Evolutionary conservation across 768 basidiomycete species (phyloP).

Genomic region (Galerina marginata): DNA sequence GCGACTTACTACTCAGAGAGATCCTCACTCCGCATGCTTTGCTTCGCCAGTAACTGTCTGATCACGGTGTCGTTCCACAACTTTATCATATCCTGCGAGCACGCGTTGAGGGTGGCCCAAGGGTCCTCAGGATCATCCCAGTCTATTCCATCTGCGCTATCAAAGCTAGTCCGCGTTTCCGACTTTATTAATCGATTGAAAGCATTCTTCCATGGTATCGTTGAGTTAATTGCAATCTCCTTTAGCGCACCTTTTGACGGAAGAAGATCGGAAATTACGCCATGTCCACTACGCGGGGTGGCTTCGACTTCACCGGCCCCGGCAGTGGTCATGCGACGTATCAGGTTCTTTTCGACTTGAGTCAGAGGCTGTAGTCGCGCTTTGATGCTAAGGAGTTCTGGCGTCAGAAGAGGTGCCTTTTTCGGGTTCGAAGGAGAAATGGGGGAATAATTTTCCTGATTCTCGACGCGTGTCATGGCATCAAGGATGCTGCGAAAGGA

Average conservation of each 20-base stretch:
- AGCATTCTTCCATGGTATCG: slow-evolving; percentile 53
- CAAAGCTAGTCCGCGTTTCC: slow-evolving; percentile 33
- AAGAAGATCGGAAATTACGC: slow-evolving; percentile 3
- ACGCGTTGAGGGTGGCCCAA: slow-evolving; percentile 58
- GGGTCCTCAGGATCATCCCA: slow-evolving; percentile 62
- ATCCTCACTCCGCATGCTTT: slow-evolving; percentile 67
- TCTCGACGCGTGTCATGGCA: slow-evolving; percentile 46
- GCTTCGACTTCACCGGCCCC: slow-evolving; percentile 40
- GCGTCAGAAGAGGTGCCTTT: slow-evolving; percentile 41
- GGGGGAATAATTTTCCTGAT: slow-evolving; percentile 15
- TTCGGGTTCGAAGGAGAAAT: slow-evolving; percentile 22
- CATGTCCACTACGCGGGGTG: slow-evolving; percentile 7
- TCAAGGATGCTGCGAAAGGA: slow-evolving; percentile 70
- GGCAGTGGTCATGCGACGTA: slow-evolving; percentile 58
- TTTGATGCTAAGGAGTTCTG: slow-evolving; percentile 58
- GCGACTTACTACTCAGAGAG: slow-evolving; percentile 72
- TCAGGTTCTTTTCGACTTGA: slow-evolving; percentile 64
- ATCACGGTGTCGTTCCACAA: slow-evolving; percentile 69
- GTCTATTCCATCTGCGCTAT: slow-evolving; percentile 38
- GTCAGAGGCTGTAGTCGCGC: slow-evolving; percentile 65
- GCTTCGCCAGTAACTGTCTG: slow-evolving; percentile 51
- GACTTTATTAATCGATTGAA: slow-evolving; percentile 41
- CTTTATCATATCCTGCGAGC: slow-evolving; percentile 64
- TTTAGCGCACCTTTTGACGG: slow-evolving; percentile 28
- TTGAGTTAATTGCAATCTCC: slow-evolving; percentile 62